Percentiles rank a stretch among this genome's conserved stretches.
These are phyloP conservation scores for Aspergillus hortae DNA, from an alignment of 2,329 filamentous ascomycete genomes.

Conservation along the genomic window DNA sequence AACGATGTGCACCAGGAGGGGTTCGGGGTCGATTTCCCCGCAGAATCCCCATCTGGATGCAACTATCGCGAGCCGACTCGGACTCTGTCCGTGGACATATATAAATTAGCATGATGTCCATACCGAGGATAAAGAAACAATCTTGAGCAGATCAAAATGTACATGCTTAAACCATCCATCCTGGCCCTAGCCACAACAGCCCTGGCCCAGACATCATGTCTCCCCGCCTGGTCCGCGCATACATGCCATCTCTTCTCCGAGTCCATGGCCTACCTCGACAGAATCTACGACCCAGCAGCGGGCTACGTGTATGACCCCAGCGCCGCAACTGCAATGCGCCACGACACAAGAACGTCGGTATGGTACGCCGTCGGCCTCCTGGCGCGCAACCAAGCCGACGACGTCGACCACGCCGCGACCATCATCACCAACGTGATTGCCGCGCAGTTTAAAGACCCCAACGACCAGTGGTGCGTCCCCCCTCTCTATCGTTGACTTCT, in stretches of 20 bases:
- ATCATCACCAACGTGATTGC: slow-evolving; percentile 50
- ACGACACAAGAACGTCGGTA: slow-evolving; percentile 55
- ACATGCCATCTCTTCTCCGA: slow-evolving; percentile 44
- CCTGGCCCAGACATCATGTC: background rate
- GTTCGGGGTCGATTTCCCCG: too few species aligned
- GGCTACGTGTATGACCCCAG: slow-evolving; percentile 44
- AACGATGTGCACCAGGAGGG: too few species aligned
- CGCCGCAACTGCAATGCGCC: slow-evolving; percentile 35
- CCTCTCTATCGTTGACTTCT: background rate
- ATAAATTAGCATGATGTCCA: too few species aligned
- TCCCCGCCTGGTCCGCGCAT: slow-evolving; percentile 13
- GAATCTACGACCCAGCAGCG: slow-evolving; percentile 50
- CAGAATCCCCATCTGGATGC: too few species aligned
- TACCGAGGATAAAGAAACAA: too few species aligned
- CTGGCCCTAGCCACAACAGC: too few species aligned
- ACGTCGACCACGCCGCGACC: slow-evolving; percentile 50
- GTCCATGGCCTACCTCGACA: slow-evolving; percentile 56
- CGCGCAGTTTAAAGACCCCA: slow-evolving; percentile 41
- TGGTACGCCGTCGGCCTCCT: slow-evolving; percentile 61
- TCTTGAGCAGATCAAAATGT: too few species aligned
- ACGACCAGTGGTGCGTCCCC: slow-evolving; percentile 41
- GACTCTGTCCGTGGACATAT: too few species aligned
- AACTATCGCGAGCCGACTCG: too few species aligned
- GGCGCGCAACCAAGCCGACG: slow-evolving; percentile 51
- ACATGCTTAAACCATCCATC: too few species aligned